Percentiles rank a stretch among this genome's conserved stretches.
These are phyloP conservation scores for Sparassis latifolia DNA, from an alignment of 1,284 basidiomycete species.

Conservation along the genomic window DNA sequence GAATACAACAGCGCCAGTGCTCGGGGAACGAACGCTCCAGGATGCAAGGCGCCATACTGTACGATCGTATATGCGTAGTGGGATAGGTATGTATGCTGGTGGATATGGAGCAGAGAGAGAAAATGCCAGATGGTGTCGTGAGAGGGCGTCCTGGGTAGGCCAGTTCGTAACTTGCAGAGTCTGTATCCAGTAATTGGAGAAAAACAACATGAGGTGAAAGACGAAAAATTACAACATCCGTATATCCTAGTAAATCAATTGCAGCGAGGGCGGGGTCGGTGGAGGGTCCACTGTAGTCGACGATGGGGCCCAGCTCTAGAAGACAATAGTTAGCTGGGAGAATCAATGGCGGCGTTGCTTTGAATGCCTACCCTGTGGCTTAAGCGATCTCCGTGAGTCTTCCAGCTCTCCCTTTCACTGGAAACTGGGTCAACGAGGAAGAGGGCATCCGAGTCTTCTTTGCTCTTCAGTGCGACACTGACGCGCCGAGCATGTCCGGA, in stretches of 20 bases:
- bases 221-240: too few relatives aligned
- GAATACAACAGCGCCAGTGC: too few relatives aligned
- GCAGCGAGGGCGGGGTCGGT: neutral
- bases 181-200: too few relatives aligned
- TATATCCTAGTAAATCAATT: neutral
- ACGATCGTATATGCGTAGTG: neutral
- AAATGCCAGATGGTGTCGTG: neutral
- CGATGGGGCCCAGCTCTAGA: slow-evolving; percentile 21
- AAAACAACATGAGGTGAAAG: too few relatives aligned
- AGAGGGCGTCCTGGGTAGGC: neutral
- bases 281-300: slow-evolving; percentile 6
- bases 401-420: slow-evolving; percentile 12
- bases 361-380: slow-evolving; percentile 13
- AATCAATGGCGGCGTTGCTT: too few relatives aligned
- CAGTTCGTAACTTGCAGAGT: too few relatives aligned
- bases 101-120: neutral
- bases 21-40: too few relatives aligned
- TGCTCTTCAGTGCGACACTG: slow-evolving; percentile 23
- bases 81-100: neutral
- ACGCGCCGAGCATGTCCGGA: slow-evolving; percentile 22
- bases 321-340: neutral
- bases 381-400: slow-evolving; percentile 15
- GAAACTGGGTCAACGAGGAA: slow-evolving; percentile 11
- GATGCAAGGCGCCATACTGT: neutral
- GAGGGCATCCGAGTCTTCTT: slow-evolving; percentile 22